phyloP scores from a whole-genome alignment of 2,329 filamentous ascomycete genomes.

The Claviceps spartinae region DNA sequence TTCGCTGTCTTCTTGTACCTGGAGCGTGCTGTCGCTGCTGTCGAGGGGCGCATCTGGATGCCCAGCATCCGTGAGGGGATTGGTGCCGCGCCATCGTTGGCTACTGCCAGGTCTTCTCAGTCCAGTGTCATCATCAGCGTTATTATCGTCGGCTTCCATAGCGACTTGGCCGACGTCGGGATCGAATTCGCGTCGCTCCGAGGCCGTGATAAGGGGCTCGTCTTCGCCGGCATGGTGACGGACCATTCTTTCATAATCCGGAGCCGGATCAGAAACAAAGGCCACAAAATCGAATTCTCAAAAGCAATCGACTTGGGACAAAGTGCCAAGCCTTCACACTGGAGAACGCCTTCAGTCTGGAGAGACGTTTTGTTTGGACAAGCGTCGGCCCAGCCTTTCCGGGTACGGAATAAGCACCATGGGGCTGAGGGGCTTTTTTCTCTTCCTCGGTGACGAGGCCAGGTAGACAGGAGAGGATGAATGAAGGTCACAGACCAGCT shows the following conservation, averaged over 20 bases:
- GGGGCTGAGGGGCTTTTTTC: not conserved
- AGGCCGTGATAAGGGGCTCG: constrained; percentile 26
- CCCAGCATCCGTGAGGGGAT: constrained; percentile 9
- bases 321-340: no score
- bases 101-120: not conserved
- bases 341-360: no score
- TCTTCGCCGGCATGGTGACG: constrained; percentile 19
- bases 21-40: constrained; percentile 22
- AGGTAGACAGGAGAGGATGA: not conserved
- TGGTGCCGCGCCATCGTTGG: constrained; percentile 5
- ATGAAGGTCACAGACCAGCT: not conserved
- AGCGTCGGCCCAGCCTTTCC: no score
- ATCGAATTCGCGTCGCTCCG: constrained; percentile 17
- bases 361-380: no score
- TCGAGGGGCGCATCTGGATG: constrained; percentile 31
- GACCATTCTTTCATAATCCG: constrained; percentile 16
- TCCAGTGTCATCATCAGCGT: not conserved
- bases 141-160: constrained; percentile 10
- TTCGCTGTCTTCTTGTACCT: constrained; percentile 28
- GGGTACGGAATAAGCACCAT: not conserved
- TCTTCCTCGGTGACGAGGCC: not conserved
- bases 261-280: not conserved
- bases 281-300: not conserved
- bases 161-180: constrained; percentile 10
- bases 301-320: not conserved